Conservation (phyloP, 2,329 filamentous ascomycete genomes). For the Diaporthe sp. region DNA sequence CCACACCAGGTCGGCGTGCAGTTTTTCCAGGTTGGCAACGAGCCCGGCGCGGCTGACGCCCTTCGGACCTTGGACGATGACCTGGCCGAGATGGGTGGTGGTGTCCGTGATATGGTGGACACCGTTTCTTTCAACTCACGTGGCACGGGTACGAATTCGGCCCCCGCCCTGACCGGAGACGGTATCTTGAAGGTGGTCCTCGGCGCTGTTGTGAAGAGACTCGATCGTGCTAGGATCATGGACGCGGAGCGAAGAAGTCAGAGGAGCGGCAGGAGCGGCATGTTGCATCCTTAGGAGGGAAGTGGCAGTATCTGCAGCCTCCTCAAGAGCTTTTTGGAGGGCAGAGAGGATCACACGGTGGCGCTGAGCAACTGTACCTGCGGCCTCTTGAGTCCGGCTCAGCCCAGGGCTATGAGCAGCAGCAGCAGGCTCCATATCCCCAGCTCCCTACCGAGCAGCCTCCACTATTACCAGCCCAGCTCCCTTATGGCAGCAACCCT, state of each 20-base stretch:
- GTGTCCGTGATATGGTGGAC: conserved; percentile 89
- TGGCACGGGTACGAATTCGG: conserved; percentile 38
- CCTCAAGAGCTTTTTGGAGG: background rate
- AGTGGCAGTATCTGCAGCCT: background rate
- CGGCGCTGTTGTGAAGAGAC: conserved; percentile 76
- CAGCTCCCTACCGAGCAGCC: background rate
- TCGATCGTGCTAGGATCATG: conserved; percentile 60
- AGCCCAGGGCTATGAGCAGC: background rate
- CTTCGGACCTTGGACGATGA: conserved; percentile 82
- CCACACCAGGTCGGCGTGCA: conserved; percentile 90
- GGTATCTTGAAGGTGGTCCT: conserved; percentile 85
- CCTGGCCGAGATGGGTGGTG: conserved; percentile 62
- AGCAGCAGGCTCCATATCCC: too few species aligned
- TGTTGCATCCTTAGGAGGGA: conserved; percentile 25
- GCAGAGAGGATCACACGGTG: background rate
- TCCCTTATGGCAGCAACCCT: background rate
- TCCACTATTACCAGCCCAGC: background rate
- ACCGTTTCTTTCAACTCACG: conserved; percentile 78
- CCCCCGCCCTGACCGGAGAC: conserved; percentile 67
- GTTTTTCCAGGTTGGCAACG: conserved; percentile 93
- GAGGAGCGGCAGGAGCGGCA: conserved; percentile 32
- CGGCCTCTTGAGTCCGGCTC: background rate
- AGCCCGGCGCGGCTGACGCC: conserved; percentile 71
- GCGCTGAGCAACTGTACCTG: background rate
- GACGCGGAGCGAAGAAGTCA: conserved; percentile 34